Evolutionary conservation across 148 eudicot species (phyloP), one percentile per base, ranked within the genome.

Genomic region (Rhododendron ferrugineum): DNA sequence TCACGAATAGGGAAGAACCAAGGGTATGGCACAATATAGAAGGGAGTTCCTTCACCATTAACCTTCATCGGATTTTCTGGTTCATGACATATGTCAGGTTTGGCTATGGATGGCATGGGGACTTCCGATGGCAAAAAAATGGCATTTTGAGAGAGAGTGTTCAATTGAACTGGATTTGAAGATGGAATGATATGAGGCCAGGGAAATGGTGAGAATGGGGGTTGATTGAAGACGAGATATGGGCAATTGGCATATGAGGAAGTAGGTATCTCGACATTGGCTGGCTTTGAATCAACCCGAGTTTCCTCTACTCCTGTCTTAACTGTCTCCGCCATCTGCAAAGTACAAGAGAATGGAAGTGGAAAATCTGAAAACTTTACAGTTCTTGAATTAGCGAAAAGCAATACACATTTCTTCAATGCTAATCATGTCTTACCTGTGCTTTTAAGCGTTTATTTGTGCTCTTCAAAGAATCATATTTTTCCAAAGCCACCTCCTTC

Each of bases 21-120:
- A 44, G 98, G 93, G 70, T 79, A 90, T 0, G 96, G 94, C 28
- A 93, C 30, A 44, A 94, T 72, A 85, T 89, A 92, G 62, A 92
- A 83, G 34, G 94, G 91, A 85, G 84, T 80, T 32, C 86, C 90
- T 44, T 88, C 89, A 28, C 58, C 49, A 44, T 47, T 81, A 30
- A 50, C 78, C 37, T 76, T 84, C 79, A 23, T 84, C 7, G 81
- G 13, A 66, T 87, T 88, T 40, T 44, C 89, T 86, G 88, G 92
- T 79, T 78, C 88, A 15, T 81, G 60, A n/a, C 68, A 64, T 6
- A 62, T 20, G 82, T 77, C 30, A 2, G 87, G 85, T 34, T 72
- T 87, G 37, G 52, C 58, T n/a, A 58, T 26, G 30, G 60, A 26
- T 22, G 87, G 85, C 62, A 86, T 37, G 11, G 78, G 86, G 34